Evolutionary conservation across 495 filamentous ascomycete genomes (phyloP), one percentile per base, ranked within the genome.

Genomic region (Xylaria acuta): DNA sequence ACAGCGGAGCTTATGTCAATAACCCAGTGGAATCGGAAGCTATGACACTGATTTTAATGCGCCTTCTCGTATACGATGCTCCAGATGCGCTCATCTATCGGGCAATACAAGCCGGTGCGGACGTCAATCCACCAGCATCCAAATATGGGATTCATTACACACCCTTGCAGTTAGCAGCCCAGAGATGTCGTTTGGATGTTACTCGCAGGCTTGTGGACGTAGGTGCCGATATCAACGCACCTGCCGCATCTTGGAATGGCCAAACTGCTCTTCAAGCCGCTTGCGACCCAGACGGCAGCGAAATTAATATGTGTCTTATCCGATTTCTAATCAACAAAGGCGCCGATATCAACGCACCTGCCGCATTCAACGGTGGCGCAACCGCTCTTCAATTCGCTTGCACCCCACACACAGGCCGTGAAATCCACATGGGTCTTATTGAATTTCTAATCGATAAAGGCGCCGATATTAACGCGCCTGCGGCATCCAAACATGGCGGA

Each of bases 201-300:
- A 14, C 27, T 47, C 41, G 8, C 6, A 11, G 11, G 5, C 25
- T 64, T 11, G 1, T 64, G 11, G 14, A 2, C 38, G 1, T 2
- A 30, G 62, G 62, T 47, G 62, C 41, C 16, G 18, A 45, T 3
- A 47, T 64, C 16, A 64, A 64, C 27, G 25, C 62, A 32, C 60
- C 60, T 20, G 27, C 25, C 9, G n/a, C 16, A 22, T 3, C 38
- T 4, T 5, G 2, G 0, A 1, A 4, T 16, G 60, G 36, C 3
- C 38, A 3, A 22, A 64, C 62, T 5, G 62, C 41, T 20, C 62
- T 64, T 7, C 40, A 30, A 32, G 20, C 20, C 12, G 62, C 62
- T 9, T 36, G 27, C 56, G 20, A 7, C n/a, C 18, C 56, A n/a
- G 22, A 59, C 5, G 2, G 4, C n/a, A n/a, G n/a, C n/a, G n/a